Percentiles rank a stretch among this genome's conserved stretches.
Conservation (phyloP, 2,329 filamentous ascomycete genomes). For the Penicillium sp. region DNA sequence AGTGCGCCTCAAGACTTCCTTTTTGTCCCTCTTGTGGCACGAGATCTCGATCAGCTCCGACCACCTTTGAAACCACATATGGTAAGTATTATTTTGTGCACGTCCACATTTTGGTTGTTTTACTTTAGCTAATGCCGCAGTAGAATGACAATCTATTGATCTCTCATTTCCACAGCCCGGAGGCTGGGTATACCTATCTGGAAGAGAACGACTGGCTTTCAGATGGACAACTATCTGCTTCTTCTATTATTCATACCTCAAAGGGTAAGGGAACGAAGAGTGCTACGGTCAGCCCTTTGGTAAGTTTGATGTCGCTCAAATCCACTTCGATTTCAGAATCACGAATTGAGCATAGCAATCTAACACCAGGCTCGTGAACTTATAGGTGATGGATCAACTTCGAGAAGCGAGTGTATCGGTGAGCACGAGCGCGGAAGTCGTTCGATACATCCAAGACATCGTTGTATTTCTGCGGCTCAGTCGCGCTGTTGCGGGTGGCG, state of each 20-base stretch:
- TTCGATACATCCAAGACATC: constrained; percentile 79
- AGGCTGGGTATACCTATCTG: constrained; percentile 64
- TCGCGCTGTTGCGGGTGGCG: constrained; percentile 68
- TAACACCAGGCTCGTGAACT: neutral
- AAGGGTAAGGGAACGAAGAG: constrained; percentile 13
- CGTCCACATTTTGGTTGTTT: neutral
- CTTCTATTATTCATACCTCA: constrained; percentile 31
- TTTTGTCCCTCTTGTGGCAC: constrained; percentile 61
- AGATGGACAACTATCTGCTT: constrained; percentile 29
- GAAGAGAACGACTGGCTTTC: constrained; percentile 49
- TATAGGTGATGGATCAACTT: constrained; percentile 48
- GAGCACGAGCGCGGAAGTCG: constrained; percentile 64
- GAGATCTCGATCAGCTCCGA: constrained; percentile 25
- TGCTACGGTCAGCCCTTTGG: constrained; percentile 19
- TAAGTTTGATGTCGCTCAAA: constrained; percentile 7
- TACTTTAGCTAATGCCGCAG: neutral
- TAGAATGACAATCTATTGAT: constrained; percentile 77
- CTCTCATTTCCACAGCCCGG: constrained; percentile 69
- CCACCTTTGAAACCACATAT: constrained; percentile 36
- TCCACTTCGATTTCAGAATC: neutral
- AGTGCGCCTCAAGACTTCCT: constrained; percentile 68
- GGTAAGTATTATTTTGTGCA: constrained; percentile 20
- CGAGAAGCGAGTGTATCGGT: constrained; percentile 51
- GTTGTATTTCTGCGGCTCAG: constrained; percentile 79
- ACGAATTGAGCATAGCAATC: neutral